These are phyloP conservation scores for Thalassiosira delicatula DNA, from an alignment of 352 stramenopile species.

Conservation along the genomic window DNA sequence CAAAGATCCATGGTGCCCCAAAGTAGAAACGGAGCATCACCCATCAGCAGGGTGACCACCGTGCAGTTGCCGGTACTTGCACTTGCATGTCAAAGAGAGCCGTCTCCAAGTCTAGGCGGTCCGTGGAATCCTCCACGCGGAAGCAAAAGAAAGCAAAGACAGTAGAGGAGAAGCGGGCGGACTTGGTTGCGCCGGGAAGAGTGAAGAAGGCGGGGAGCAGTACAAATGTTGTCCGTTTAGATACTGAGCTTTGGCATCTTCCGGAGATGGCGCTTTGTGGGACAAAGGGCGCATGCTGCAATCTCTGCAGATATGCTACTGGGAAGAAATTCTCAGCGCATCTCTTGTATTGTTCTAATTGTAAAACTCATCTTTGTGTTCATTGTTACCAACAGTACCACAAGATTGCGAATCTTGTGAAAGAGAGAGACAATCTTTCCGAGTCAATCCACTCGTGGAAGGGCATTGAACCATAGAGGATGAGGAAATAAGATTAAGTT, in stretches of 20 bases:
- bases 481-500: background rate
- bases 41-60: background rate
- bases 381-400: constrained; percentile 16
- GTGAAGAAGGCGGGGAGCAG: background rate
- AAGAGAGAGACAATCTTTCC: no score
- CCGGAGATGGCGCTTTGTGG: background rate
- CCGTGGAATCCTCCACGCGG: background rate
- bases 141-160: background rate
- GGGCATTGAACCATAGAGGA: background rate
- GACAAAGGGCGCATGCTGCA: background rate
- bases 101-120: background rate
- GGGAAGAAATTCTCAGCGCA: constrained; percentile 2
- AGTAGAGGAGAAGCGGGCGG: background rate
- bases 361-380: background rate
- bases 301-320: constrained; percentile 7
- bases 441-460: background rate
- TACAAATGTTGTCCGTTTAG: background rate
- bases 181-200: background rate
- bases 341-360: constrained; percentile 3
- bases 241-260: constrained; percentile 8
- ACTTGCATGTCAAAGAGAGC: no score
- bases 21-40: background rate
- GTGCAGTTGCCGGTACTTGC: no score
- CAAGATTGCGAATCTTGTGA: background rate
- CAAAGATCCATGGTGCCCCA: background rate